phyloP scores from a whole-genome alignment of 2,329 filamentous ascomycete genomes.

The Fusarium transvaalense region DNA sequence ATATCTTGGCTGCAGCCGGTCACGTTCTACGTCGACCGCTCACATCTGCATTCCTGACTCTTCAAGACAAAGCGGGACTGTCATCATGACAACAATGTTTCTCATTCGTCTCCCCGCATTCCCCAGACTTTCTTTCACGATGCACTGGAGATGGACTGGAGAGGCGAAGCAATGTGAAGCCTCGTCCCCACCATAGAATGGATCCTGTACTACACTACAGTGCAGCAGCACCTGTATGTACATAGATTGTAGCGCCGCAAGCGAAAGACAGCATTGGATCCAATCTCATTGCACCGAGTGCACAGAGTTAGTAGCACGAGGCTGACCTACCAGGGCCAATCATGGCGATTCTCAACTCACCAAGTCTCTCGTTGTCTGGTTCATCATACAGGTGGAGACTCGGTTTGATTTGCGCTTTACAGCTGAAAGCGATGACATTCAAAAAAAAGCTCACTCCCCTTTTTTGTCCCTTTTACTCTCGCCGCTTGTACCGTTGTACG shows the following conservation, averaged over 20 bases:
- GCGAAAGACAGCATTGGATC: conserved; percentile 6
- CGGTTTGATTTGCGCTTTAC: conserved; percentile 8
- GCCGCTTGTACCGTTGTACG: conserved; percentile 38
- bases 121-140: conserved; percentile 38
- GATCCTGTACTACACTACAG: background rate
- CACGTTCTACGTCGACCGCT: conserved; percentile 32
- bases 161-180: conserved; percentile 16
- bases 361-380: background rate
- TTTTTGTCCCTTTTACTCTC: conserved; percentile 3
- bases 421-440: conserved; percentile 29
- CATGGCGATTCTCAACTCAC: background rate
- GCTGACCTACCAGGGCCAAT: conserved; percentile 15
- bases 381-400: conserved; percentile 23
- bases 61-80: conserved; percentile 14
- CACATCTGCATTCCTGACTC: conserved; percentile 5
- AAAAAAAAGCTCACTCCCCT: conserved; percentile 19
- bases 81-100: conserved; percentile 14
- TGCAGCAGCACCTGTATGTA: background rate
- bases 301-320: conserved; percentile 8
- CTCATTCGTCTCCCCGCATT: conserved; percentile 39
- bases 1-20: conserved; percentile 20
- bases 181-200: conserved; percentile 32
- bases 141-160: conserved; percentile 13
- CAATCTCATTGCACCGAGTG: conserved; percentile 18
- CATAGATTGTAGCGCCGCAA: conserved; percentile 12